These are phyloP conservation scores for Lentinula lateritia DNA, from an alignment of 768 basidiomycete species.

Conservation along the genomic window DNA sequence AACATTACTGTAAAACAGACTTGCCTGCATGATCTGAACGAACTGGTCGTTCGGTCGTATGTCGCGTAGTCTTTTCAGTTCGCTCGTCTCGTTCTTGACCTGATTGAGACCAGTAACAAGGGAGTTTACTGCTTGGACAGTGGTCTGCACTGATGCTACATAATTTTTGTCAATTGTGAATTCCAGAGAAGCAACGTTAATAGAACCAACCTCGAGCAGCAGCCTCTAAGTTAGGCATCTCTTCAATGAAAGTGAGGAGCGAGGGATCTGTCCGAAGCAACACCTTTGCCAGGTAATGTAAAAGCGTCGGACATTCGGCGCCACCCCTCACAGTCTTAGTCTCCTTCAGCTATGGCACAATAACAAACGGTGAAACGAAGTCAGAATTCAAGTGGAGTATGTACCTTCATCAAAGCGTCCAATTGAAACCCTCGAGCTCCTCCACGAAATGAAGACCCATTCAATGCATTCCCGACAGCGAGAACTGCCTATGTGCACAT, in stretches of 20 bases:
- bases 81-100: constrained; percentile 50
- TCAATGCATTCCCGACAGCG: constrained; percentile 75
- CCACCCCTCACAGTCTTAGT: constrained; percentile 70
- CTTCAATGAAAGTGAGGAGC: constrained; percentile 69
- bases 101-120: constrained; percentile 52
- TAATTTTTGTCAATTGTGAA: background rate
- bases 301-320: constrained; percentile 75
- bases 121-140: constrained; percentile 53
- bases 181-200: background rate
- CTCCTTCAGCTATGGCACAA: constrained; percentile 60
- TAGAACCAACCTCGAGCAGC: constrained; percentile 65
- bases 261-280: constrained; percentile 63
- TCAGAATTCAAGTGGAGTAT: constrained; percentile 1
- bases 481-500: constrained; percentile 51
- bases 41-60: constrained; percentile 53
- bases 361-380: background rate
- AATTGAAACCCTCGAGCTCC: constrained; percentile 82
- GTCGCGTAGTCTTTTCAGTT: constrained; percentile 26
- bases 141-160: constrained; percentile 69
- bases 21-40: constrained; percentile 63
- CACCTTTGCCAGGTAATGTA: constrained; percentile 83
- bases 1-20: background rate
- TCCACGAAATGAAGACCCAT: constrained; percentile 79
- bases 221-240: constrained; percentile 75
- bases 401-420: constrained; percentile 75